Conservation (phyloP, 192 early-diverging fungal species). For the Irineochytrium annulatum region DNA sequence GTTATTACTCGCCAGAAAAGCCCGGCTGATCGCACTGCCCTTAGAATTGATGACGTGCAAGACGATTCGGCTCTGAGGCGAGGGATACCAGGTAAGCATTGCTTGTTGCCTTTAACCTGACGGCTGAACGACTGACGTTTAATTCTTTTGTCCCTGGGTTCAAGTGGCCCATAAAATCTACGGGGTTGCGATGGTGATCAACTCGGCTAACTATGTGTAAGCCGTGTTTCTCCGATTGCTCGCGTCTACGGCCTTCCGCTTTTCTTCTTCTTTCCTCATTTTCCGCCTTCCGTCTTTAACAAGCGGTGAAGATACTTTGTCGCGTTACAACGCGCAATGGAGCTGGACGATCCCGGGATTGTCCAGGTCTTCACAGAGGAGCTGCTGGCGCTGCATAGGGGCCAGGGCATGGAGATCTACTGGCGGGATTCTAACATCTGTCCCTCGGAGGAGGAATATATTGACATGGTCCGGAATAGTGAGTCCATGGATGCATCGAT, state of each 20-base stretch:
- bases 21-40: constrained; percentile 1
- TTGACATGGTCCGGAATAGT: constrained; percentile 96
- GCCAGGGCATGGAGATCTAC: constrained; percentile 97
- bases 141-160: not conserved
- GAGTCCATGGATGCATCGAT: too few relatives aligned
- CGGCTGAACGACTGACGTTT: not conserved
- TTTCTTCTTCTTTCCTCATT: not conserved
- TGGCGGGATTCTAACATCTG: constrained; percentile 90
- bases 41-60: constrained; percentile 93
- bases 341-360: constrained; percentile 62
- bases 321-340: constrained; percentile 71
- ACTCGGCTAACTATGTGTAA: constrained; percentile 94
- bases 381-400: constrained; percentile 83
- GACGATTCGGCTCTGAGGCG: constrained; percentile 85
- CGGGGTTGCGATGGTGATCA: constrained; percentile 88
- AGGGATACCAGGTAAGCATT: constrained; percentile 58
- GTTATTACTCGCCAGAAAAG: not conserved
- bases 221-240: constrained; percentile 6
- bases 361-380: constrained; percentile 90
- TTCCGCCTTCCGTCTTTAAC: not conserved
- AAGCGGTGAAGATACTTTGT: constrained; percentile 65
- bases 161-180: constrained; percentile 92
- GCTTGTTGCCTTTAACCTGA: not conserved
- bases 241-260: not conserved
- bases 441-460: constrained; percentile 87